Base-by-base conservation (phyloP, 2,329 filamentous ascomycete genomes). In the Pyrenophora seminiperda region DNA sequence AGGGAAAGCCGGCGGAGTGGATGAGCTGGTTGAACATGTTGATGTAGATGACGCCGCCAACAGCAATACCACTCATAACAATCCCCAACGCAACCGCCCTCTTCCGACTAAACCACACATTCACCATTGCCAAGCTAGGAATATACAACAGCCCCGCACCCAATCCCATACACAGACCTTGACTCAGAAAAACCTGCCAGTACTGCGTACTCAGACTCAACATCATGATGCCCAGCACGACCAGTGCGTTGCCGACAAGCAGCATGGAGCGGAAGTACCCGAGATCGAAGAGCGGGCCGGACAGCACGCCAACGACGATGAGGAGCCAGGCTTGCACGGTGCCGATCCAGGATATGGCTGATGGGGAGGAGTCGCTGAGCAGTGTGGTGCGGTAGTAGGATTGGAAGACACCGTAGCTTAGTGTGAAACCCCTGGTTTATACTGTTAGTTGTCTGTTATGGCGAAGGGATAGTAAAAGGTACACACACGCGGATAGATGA, bases 191-290 rank as follows among this genome's bases (percentile, higher is more conserved):
- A 44, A 82, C 77, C 49, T 83, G 80, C 65, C 80, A 83, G 57
- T 81, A 83, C 42, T 78, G 58, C 3, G 73, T 79, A 38, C 73
- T 83, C 55, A 87, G 65, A 17, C 77, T 81, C 1, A 82, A 74
- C 82, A 86, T 85, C 81, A 87, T 85, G 9, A 87, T 68, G 3
- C 82, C 81, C 44, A 86, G 80, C 3, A 87, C 79, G 34, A 84
- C 78, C 2, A 73, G 75, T 66, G 53, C 82, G 2, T 78, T 79
- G 13, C 84, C 83, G 2, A 61, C 53, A 46, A 66, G 50, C 38
- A 71, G 54, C 22, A 83, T 60, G 2, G 84, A 64, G 0, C 73
- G 68, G 59, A 77, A 77, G 46, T 76, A 77, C 2, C 76, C 76
- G 7, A 73, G 55, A 41, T 79, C 76, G 50, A 89, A 75, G 38